Conservation (phyloP, 2,329 filamentous ascomycete species). For the Neoarthrinium moseri region DNA sequence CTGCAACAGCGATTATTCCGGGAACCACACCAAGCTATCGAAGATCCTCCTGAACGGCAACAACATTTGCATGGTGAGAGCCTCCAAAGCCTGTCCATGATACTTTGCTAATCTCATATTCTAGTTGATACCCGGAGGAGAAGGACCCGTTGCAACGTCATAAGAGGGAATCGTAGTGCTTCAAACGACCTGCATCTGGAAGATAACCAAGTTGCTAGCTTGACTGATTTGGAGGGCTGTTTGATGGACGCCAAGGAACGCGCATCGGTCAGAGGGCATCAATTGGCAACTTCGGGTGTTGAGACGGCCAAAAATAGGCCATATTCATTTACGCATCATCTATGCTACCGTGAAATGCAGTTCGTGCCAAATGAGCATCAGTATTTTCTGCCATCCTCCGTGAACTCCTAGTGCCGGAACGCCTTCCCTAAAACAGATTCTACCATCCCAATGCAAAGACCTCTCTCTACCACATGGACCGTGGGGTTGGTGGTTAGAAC, state of each 20-base stretch:
- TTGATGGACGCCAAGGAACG: no score
- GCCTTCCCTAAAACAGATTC: slow-evolving; percentile 10
- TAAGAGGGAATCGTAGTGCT: no score
- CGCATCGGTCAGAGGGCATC: no score
- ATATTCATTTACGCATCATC: slow-evolving; percentile 1
- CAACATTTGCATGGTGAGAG: slow-evolving; percentile 95
- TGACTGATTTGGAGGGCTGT: no score
- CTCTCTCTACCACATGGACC: slow-evolving; percentile 8
- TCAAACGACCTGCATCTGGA: no score
- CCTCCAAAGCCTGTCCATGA: background rate
- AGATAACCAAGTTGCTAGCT: no score
- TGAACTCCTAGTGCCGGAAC: slow-evolving; percentile 1
- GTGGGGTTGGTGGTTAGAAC: slow-evolving; percentile 11
- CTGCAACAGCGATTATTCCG: slow-evolving; percentile 77
- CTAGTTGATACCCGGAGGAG: slow-evolving; percentile 75
- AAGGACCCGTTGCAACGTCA: slow-evolving; percentile 56
- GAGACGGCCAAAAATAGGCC: background rate
- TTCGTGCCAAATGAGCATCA: background rate
- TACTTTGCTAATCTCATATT: background rate
- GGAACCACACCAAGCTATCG: slow-evolving; percentile 81
- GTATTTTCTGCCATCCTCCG: background rate
- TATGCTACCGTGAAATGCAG: slow-evolving; percentile 3
- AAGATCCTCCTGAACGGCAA: slow-evolving; percentile 98
- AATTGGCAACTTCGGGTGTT: no score
- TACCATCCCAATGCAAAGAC: slow-evolving; percentile 10